Evolutionary conservation across 805 yeast species (phyloP).

Genomic region (Candida parachauliodes): DNA sequence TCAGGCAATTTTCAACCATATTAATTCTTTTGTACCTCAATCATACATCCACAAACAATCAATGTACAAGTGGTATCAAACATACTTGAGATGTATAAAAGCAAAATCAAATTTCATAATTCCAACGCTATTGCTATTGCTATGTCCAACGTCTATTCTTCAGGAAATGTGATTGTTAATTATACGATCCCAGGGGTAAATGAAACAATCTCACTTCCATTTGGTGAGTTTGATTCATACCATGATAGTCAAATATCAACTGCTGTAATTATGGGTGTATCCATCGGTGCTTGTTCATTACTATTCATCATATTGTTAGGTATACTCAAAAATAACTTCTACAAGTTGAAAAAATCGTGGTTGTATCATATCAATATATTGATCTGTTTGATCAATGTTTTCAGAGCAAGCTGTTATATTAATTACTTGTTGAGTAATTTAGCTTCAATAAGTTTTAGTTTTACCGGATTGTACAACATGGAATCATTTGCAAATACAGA

Average conservation of each 20-base stretch:
- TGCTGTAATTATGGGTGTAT: slow-evolving; percentile 9
- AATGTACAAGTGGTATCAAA: too few relatives aligned
- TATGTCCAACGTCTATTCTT: not conserved
- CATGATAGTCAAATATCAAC: not conserved
- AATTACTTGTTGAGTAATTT: slow-evolving; percentile 52
- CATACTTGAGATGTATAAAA: too few relatives aligned
- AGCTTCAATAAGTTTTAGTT: slow-evolving; percentile 43
- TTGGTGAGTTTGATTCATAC: slow-evolving; percentile 8
- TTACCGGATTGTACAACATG: slow-evolving; percentile 26
- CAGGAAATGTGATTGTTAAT: slow-evolving; percentile 7
- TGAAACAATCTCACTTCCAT: slow-evolving; percentile 5
- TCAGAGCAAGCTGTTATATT: slow-evolving; percentile 61
- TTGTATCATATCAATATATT: slow-evolving; percentile 70
- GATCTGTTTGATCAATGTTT: slow-evolving; percentile 50
- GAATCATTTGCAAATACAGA: slow-evolving; percentile 47
- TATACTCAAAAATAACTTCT: slow-evolving; percentile 3
- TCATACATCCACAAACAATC: too few relatives aligned
- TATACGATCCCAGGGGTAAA: slow-evolving; percentile 6
- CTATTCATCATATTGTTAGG: slow-evolving; percentile 8
- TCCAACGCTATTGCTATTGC: too few relatives aligned
- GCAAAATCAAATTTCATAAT: too few relatives aligned
- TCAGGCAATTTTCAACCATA: too few relatives aligned
- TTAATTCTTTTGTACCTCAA: too few relatives aligned
- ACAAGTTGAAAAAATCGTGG: slow-evolving; percentile 6
- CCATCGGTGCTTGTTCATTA: slow-evolving; percentile 11